These are phyloP conservation scores for Cutaneotrichosporon cutaneum DNA, from an alignment of 1,284 basidiomycete species.

Conservation along the genomic window DNA sequence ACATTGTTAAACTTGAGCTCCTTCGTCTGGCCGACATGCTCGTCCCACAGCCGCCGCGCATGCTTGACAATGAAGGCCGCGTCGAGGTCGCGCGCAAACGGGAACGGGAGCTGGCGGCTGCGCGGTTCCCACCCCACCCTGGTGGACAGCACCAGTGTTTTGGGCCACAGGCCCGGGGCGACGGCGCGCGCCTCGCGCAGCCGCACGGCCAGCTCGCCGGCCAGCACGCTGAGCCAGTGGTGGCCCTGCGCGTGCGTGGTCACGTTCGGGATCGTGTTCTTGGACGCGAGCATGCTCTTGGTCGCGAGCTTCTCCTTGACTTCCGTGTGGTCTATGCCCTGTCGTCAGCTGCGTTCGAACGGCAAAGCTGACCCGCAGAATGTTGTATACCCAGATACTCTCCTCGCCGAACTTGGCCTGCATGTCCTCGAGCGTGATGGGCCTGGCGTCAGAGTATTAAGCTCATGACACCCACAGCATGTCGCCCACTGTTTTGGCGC, in stretches of 20 bases:
- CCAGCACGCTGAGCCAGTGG: slow-evolving; percentile 87
- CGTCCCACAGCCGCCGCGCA: slow-evolving; percentile 83
- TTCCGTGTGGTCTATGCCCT: slow-evolving; percentile 91
- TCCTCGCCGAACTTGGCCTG: slow-evolving; percentile 59
- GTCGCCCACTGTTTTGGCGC: slow-evolving; percentile 83
- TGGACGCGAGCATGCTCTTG: slow-evolving; percentile 92
- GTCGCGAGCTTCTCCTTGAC: slow-evolving; percentile 80
- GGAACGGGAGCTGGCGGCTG: slow-evolving; percentile 73
- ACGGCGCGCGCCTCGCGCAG: slow-evolving; percentile 76
- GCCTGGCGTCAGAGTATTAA: slow-evolving; percentile 36
- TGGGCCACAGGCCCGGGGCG: slow-evolving; percentile 82
- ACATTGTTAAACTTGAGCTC: slow-evolving; percentile 67
- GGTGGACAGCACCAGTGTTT: slow-evolving; percentile 75
- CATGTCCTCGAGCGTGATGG: slow-evolving; percentile 56
- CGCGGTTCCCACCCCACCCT: slow-evolving; percentile 60
- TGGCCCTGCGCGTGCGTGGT: slow-evolving; percentile 69
- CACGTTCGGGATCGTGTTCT: slow-evolving; percentile 79
- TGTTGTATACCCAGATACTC: slow-evolving; percentile 84
- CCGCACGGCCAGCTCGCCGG: slow-evolving; percentile 81
- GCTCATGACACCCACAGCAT: slow-evolving; percentile 62
- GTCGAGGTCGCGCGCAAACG: slow-evolving; percentile 69
- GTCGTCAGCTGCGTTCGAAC: slow-evolving; percentile 22
- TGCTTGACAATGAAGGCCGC: slow-evolving; percentile 74
- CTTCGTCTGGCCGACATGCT: slow-evolving; percentile 63
- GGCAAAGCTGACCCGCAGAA: slow-evolving; percentile 52